Base-by-base conservation (phyloP, 2,329 filamentous ascomycete genomes). In the Verticillium zaregamsianum region DNA sequence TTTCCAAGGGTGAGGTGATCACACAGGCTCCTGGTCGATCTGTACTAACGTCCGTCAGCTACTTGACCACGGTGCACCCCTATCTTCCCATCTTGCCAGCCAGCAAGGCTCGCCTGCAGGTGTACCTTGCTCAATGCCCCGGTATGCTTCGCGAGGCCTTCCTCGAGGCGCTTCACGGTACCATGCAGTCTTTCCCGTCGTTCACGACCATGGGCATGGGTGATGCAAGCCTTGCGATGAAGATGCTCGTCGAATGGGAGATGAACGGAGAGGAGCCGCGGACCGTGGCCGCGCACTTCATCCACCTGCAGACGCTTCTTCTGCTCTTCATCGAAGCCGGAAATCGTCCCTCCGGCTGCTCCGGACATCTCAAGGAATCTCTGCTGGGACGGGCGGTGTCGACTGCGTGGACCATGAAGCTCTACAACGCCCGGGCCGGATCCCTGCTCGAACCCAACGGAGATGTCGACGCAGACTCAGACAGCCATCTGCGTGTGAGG, bases 291-390 rank as follows among this genome's bases (percentile, higher is more conserved):
- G 74, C 76, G 28, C 78, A 84, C 61, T 77, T 86, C 25, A 78
- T 90, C 0, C 86, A 89, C 69, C 79, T 90, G 7, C 89, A 91
- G 69, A 86, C 86, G 0, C 76, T 91, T 45, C 76, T 91, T 39
- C 77, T 92, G 56, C 81, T 91, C 70, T 82, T 85, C 14, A 82
- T 91, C 32, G 87, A 89, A 64, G 84, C 86, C 2, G 88, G 90
- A 68, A 81, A 86, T 68, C 75, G 81, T 64, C 77, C 56, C 72
- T 72, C 57, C 75, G 76, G n/a, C 70, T 74, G 61, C 71, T 74
- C 40, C 76, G 80, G 81, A 1, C 78, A 80, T 12, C 77, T 81
- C 23, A 82, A 83, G 64, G 76, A 79, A 14, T 78, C 82, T 14
- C 82, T 90, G 69, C 74, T 92, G n/a, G 85, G 84, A 7, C 82